Conservation (phyloP, 257 asterid genomes). For the Fraxinus excelsior region DNA sequence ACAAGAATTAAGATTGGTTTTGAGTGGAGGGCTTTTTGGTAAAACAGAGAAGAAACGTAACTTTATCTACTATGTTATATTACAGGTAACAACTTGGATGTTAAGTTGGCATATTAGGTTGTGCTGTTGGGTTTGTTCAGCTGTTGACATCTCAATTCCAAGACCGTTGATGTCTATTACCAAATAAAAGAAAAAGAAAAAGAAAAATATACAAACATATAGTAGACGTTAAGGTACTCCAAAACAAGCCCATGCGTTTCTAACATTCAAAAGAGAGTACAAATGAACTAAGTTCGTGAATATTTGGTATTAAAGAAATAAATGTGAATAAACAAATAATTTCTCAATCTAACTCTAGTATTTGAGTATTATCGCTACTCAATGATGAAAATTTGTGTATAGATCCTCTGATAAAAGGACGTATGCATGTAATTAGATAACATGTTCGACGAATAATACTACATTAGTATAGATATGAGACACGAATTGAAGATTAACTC, state of each 20-base stretch:
- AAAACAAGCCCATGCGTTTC: neutral
- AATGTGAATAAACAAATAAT: no score
- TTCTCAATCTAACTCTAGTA: no score
- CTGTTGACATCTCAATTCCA: constrained; percentile 39
- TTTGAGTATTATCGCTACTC: no score
- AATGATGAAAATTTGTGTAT: no score
- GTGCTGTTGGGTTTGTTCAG: constrained; percentile 32
- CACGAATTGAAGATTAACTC: no score
- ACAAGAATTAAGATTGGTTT: neutral
- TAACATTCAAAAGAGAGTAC: no score
- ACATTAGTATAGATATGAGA: no score
- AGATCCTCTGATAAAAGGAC: no score
- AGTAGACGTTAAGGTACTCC: neutral
- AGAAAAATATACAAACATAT: neutral
- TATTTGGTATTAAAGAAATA: no score
- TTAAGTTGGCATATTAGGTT: constrained; percentile 38
- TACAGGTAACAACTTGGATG: constrained; percentile 23
- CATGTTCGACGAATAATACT: no score
- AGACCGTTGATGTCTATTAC: constrained; percentile 16
- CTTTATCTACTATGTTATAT: neutral
- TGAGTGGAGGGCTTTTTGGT: constrained; percentile 6
- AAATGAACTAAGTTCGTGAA: no score
- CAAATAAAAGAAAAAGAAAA: neutral
- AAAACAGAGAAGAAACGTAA: neutral
- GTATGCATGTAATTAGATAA: no score